Conservation (phyloP, 768 basidiomycete species). For the Tephrocybe sp. region DNA sequence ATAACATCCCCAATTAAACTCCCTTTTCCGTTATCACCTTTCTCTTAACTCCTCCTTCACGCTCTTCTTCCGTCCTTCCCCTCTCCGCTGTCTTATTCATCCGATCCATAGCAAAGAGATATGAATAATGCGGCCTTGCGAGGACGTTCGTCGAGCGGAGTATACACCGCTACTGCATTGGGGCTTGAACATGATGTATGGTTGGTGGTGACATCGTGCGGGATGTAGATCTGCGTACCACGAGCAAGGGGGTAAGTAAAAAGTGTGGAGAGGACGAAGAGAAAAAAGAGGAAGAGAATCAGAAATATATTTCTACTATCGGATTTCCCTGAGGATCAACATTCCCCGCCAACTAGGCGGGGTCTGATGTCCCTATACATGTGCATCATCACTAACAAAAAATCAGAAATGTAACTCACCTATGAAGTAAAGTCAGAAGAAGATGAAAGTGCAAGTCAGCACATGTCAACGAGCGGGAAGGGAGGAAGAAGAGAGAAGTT, state of each 20-base stretch:
- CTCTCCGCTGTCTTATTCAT: conserved; percentile 45
- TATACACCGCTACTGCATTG: conserved; percentile 63
- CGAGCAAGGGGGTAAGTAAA: neutral
- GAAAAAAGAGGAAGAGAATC: conserved; percentile 1
- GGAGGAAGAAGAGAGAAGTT: conserved; percentile 17
- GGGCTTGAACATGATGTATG: conserved; percentile 45
- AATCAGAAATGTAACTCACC: conserved; percentile 32
- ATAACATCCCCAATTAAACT: conserved; percentile 93
- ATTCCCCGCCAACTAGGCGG: conserved; percentile 44
- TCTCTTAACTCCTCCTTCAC: conserved; percentile 63
- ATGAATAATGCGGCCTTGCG: conserved; percentile 91
- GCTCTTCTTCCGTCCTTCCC: conserved; percentile 40
- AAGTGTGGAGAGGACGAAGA: neutral
- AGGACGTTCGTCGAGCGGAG: conserved; percentile 78
- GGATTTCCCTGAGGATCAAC: conserved; percentile 57
- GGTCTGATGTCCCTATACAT: conserved; percentile 68
- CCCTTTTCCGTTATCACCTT: conserved; percentile 69
- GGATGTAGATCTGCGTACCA: conserved; percentile 46
- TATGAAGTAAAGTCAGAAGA: conserved; percentile 15
- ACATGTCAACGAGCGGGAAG: neutral
- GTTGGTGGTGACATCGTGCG: conserved; percentile 41
- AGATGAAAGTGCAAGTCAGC: neutral
- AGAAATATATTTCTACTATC: conserved; percentile 28
- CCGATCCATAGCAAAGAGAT: conserved; percentile 81
- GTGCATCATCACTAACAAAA: conserved; percentile 35